Percentiles rank a stretch among this genome's conserved stretches.
These are phyloP conservation scores for Papiliotrema fonsecae DNA, from an alignment of 1,284 basidiomycete species.

Conservation along the genomic window DNA sequence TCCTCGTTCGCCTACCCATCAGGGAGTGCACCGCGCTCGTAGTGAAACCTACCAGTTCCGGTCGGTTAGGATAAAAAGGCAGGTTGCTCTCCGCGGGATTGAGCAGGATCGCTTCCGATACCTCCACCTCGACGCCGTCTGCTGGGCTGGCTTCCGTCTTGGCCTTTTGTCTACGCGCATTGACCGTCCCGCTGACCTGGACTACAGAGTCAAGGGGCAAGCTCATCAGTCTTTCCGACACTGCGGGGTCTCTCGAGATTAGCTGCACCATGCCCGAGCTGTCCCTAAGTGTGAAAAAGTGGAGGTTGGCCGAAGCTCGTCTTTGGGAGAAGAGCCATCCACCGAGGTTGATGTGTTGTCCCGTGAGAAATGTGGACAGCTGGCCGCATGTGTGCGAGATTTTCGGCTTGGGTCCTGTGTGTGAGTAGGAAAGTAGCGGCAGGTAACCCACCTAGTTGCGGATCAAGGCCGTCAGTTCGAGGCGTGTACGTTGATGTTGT, in stretches of 20 bases:
- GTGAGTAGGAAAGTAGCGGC: not conserved
- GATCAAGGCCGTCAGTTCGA: conserved; percentile 5
- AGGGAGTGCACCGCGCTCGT: not conserved
- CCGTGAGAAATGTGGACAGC: conserved; percentile 57
- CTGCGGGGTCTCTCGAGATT: conserved; percentile 49
- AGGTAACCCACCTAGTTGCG: conserved; percentile 23
- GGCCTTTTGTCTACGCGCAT: conserved; percentile 59
- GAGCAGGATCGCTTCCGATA: conserved; percentile 65
- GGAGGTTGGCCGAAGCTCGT: conserved; percentile 38
- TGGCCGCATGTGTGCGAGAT: conserved; percentile 62
- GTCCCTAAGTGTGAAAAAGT: conserved; percentile 64
- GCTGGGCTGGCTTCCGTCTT: conserved; percentile 36
- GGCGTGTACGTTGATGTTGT: not conserved
- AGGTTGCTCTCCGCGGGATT: conserved; percentile 67
- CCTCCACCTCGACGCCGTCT: conserved; percentile 75
- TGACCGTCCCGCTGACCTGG: conserved; percentile 65
- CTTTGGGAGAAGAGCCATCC: conserved; percentile 57
- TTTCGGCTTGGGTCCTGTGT: conserved; percentile 21
- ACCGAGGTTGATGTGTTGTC: conserved; percentile 61
- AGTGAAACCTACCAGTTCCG: conserved; percentile 60
- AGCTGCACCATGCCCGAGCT: conserved; percentile 69
- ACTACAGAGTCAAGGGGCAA: conserved; percentile 73
- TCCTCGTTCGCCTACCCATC: conserved; percentile 69
- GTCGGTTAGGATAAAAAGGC: conserved; percentile 76
- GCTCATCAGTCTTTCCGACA: conserved; percentile 54